Conservation (phyloP, 2,329 filamentous ascomycete genomes). For the Sordariomycetes sp. region DNA sequence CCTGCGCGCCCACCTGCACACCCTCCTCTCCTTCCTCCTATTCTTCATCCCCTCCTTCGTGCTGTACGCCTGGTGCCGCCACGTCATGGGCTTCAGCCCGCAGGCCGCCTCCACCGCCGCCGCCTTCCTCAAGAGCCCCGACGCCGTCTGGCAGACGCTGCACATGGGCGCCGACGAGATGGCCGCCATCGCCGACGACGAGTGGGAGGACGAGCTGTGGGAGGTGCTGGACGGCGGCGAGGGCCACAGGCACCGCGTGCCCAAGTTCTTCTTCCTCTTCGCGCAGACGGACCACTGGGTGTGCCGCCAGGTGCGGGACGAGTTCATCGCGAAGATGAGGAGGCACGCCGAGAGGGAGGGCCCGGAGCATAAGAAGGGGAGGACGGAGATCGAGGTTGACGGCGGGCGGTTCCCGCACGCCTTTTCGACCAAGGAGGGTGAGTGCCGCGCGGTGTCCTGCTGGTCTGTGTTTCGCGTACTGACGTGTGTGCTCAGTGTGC, state of each 20-base stretch:
- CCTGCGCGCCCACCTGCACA: conserved; percentile 28
- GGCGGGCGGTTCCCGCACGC: conserved; percentile 46
- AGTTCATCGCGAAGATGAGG: conserved; percentile 36
- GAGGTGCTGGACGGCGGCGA: conserved; percentile 19
- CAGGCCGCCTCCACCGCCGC: conserved; percentile 38
- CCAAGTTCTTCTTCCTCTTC: conserved; percentile 50
- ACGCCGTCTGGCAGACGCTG: conserved; percentile 49
- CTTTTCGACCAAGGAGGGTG: conserved; percentile 38
- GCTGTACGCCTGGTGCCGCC: conserved; percentile 30
- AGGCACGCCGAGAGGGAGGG: conserved; percentile 16
- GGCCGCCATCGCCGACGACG: conserved; percentile 44
- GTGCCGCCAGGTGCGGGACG: conserved; percentile 41
- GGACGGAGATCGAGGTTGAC: conserved; percentile 41
- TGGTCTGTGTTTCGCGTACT: neutral
- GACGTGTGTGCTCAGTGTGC: neutral
- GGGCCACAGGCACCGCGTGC: conserved; percentile 4
- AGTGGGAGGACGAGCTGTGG: conserved; percentile 51
- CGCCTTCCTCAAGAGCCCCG: conserved; percentile 41
- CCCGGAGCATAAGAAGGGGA: conserved; percentile 16
- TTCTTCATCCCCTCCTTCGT: conserved; percentile 24
- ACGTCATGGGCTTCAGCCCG: conserved; percentile 34
- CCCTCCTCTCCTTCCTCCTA: conserved; percentile 28
- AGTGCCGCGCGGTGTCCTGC: conserved; percentile 9
- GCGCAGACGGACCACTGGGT: conserved; percentile 54
- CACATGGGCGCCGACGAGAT: conserved; percentile 51